A percentile compares a stretch with the other conserved stretches of the same genome.
Conservation (phyloP, 2,329 filamentous ascomycete species). For the Clarireedia hainanense region DNA sequence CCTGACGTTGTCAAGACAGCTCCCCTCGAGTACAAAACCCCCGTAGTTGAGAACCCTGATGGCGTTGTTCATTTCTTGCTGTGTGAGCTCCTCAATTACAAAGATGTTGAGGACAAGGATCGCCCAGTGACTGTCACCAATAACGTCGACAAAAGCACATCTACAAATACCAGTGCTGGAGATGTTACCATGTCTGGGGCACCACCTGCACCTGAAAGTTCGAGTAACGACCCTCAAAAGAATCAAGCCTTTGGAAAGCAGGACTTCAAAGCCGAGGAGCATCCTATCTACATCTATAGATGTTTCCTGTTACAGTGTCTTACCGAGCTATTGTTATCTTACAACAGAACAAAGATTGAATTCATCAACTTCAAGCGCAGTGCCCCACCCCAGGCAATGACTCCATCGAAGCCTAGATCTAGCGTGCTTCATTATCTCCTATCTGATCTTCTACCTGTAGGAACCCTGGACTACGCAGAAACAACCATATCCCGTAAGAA, state of each 20-base stretch:
- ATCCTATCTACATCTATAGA: conserved; percentile 93
- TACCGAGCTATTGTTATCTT: conserved; percentile 81
- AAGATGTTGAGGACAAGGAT: conserved; percentile 85
- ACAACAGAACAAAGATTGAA: conserved; percentile 92
- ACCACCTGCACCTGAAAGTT: conserved; percentile 30
- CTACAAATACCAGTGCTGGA: conserved; percentile 12
- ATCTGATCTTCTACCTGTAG: conserved; percentile 62
- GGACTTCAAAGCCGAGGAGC: conserved; percentile 82
- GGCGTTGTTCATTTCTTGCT: conserved; percentile 93
- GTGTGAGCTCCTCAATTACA: conserved; percentile 84
- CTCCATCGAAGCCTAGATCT: conserved; percentile 88
- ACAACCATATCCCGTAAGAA: conserved; percentile 77
- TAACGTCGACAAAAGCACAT: conserved; percentile 13
- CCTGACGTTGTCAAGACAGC: conserved; percentile 55
- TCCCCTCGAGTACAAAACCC: conserved; percentile 63
- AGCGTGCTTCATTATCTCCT: conserved; percentile 91
- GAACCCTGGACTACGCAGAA: conserved; percentile 62
- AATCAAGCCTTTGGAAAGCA: conserved; percentile 59
- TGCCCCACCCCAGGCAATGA: conserved; percentile 68
- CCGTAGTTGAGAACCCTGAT: conserved; percentile 84
- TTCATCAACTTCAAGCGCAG: conserved; percentile 99
- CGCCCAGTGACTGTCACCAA: conserved; percentile 29
- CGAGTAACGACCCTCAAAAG: conserved; percentile 17
- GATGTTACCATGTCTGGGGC: conserved; percentile 23
- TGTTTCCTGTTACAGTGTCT: conserved; percentile 92